Evolutionary conservation across 2,329 filamentous ascomycete species (phyloP), one percentile per base, ranked within the genome.

Genomic region (Fusarium sp.): DNA sequence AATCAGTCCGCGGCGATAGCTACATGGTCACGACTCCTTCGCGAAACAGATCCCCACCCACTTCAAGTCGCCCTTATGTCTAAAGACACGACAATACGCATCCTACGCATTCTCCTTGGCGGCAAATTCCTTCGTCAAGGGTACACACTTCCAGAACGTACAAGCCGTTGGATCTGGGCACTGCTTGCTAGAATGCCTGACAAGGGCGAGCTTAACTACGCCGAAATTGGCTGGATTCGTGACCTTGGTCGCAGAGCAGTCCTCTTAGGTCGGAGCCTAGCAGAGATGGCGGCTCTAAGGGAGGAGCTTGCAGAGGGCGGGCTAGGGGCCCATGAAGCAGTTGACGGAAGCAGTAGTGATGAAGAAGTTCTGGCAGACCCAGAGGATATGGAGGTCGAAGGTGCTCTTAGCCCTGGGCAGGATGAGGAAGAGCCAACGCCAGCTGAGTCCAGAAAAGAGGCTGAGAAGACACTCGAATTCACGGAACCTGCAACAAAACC

Each of bases 151-250:
- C 86, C 90, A 32, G 88, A 89, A 76, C 88, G 91, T 54, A 90
- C 93, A 9, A 95, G 94, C 68, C 88, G 90, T 22, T 98, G 96
- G 96, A 85, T 94, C 8, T 98, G 95, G 95, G 91, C 92, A 1
- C 82, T 98, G 65, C 85, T 98, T 50, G 94, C 93, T 6, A 89
- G 91, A 65, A 87, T 96, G 66, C 91, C 93, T 2, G 93, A 94
- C 41, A 84, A 90, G 15, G 94, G 94, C 4, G 91, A 93, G 80
- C 84, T 98, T 80, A 90, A 90, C 69, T 92, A 94, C 72, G 89
- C 90, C 48, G 93, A 96, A 78, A 89, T 97, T 38, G 92, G 91
- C 10, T 90, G 91, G 77, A 85, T 98, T 35, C 88, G 96, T 57
- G 94, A 96, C 66, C 81, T 98, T 39, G 95, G 93, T 1, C 94